These are phyloP conservation scores for Cladosporium austrohemisphaericum DNA, from an alignment of 2,329 filamentous ascomycete genomes.

Conservation along the genomic window DNA sequence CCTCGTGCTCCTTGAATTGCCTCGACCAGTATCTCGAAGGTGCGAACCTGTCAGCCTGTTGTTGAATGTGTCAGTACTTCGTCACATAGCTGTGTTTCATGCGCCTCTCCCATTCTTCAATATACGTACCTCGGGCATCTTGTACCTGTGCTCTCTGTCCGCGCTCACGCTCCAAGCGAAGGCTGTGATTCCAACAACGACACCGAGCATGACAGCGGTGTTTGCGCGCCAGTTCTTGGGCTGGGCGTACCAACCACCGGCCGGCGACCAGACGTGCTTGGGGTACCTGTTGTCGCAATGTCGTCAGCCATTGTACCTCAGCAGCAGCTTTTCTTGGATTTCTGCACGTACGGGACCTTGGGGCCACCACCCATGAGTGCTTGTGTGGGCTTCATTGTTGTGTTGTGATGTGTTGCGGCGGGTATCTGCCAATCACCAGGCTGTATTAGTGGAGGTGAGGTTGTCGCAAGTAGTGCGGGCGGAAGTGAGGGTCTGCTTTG, in stretches of 20 bases:
- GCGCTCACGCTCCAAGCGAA: slow-evolving; percentile 68
- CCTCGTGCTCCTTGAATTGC: slow-evolving; percentile 67
- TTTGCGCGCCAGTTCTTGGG: slow-evolving; percentile 94
- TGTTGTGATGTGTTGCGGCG: slow-evolving; percentile 13
- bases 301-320: slow-evolving; percentile 21
- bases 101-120: not conserved
- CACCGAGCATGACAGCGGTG: slow-evolving; percentile 70
- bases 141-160: slow-evolving; percentile 66
- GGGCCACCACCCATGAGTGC: slow-evolving; percentile 66
- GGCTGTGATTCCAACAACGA: slow-evolving; percentile 65
- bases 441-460: slow-evolving; percentile 20
- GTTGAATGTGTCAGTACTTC: slow-evolving; percentile 15
- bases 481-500: slow-evolving; percentile 5
- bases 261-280: slow-evolving; percentile 91
- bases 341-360: slow-evolving; percentile 62
- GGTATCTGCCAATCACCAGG: slow-evolving; percentile 11
- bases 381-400: slow-evolving; percentile 31
- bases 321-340: not conserved
- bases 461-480: slow-evolving; percentile 14
- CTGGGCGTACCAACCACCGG: slow-evolving; percentile 96
- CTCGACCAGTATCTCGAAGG: slow-evolving; percentile 78
- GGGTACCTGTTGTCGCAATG: slow-evolving; percentile 26
- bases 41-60: slow-evolving; percentile 65
- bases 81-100: too few species aligned
- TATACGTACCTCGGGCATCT: slow-evolving; percentile 60